Evolutionary conservation across 257 asterid species (phyloP).

Genomic region (Henckelia pumila): DNA sequence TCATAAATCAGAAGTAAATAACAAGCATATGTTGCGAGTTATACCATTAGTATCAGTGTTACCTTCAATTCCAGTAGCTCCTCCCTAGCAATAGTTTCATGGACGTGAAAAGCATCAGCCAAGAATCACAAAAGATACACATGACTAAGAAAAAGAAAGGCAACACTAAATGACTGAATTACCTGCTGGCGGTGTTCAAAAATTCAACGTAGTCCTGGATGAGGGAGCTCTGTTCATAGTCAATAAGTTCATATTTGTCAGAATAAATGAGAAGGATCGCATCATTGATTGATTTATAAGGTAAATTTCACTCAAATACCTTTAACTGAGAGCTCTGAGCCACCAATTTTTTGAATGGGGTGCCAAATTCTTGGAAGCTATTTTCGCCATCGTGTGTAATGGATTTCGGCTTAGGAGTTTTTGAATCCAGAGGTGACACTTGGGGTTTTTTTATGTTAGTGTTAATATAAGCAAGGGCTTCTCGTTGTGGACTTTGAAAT

Average conservation of each 20-base stretch:
- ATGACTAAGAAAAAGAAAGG: not conserved
- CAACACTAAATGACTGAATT: constrained; percentile 10
- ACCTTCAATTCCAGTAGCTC: constrained; percentile 79
- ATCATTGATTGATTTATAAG: not conserved
- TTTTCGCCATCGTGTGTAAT: constrained; percentile 30
- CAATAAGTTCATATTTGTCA: constrained; percentile 18
- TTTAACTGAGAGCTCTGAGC: constrained; percentile 59
- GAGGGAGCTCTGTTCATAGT: constrained; percentile 56
- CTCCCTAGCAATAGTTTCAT: constrained; percentile 41
- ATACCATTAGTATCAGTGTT: not conserved
- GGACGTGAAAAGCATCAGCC: constrained; percentile 16
- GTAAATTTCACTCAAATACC: constrained; percentile 36
- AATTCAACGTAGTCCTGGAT: constrained; percentile 69
- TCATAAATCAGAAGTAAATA: not conserved
- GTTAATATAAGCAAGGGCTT: constrained; percentile 62
- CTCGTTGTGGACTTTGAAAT: constrained; percentile 36
- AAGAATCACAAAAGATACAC: constrained; percentile 4
- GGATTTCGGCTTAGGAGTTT: constrained; percentile 40
- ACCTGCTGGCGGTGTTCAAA: constrained; percentile 80
- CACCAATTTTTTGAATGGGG: constrained; percentile 66
- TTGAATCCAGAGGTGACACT: constrained; percentile 32
- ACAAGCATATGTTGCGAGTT: not conserved
- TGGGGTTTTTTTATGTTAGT: constrained; percentile 29
- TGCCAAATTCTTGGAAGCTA: constrained; percentile 32
- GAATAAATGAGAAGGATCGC: constrained; percentile 1